Evolutionary conservation across 805 yeast species (phyloP), one percentile per base, ranked within the genome.

Genomic region (Yamadazyma ubonensis): DNA sequence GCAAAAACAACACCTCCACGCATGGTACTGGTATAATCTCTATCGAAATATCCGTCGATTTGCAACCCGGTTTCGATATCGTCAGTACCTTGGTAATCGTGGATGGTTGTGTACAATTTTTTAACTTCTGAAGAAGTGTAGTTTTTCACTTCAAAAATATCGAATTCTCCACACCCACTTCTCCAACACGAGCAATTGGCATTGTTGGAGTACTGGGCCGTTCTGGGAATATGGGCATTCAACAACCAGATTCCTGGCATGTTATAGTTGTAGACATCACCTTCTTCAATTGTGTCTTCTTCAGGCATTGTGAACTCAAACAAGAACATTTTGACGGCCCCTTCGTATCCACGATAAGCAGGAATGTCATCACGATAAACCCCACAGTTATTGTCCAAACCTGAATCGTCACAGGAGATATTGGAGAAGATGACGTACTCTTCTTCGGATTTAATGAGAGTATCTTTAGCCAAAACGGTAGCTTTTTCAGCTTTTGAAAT

Each of bases 191-290:
- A 81, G 59, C 89, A 83, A 55, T 77, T 78, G 26, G 66, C 63
- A 48, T 77, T 78, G 4, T 63, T 45, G 34, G 82, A 79, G 55
- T 82, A 83, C 60, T 83, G 89, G 3, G 89, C 65, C 14, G 89
- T 83, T 68, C 90, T 74, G 48, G 88, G 83, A 43, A 83, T 81
- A 49, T 78, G 73, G 21, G 86, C 83, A 49, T 83, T 83, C 53
- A 83, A 65, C 44, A 83, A 65, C 90, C 90, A 83, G 50, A 82
- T 82, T 15, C 87, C 89, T 7, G 90, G 87, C 79, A 82, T 64
- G 58, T 84, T 75, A 54, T 71, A 82, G 46, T 61, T 58, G 19
- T 17, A 42, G 3, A 44, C 48, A 8, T 29, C 15, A 22, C 43
- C 42, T 11, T 40, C 37, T 25, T 63, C 49, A 23, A 51, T 51